Evolutionary conservation across 1,139 yeast genomes (phyloP), one percentile per base, ranked within the genome.

Genomic region (Blastobotrys persicus): DNA sequence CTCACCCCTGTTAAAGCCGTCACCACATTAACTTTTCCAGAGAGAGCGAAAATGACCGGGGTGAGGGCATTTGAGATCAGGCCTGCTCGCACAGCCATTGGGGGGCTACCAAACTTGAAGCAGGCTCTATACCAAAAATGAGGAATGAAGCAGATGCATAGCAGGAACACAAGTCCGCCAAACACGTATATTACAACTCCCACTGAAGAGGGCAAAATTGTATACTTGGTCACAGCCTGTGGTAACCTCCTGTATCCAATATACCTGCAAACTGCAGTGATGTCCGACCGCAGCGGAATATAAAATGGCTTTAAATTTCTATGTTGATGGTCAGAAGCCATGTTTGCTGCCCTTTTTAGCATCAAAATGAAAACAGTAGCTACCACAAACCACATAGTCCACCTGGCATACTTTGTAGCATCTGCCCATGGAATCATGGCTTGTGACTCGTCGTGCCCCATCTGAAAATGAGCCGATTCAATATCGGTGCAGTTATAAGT

Each of bases 1-100:
- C 82, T 77, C 77, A 84, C 74, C 17, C 85, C 80, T 0, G 88
- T 82, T 4, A 80, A 49, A 65, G 72, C 68, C 48, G 80, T 77
- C 39, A 83, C 63, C 46, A 83, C 66, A 62, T 83, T 83, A 62
- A 76, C 80, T 58, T 88, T 73, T 9, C 88, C 87, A 0, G 83
- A 85, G 65, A 83, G 74, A 17, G 79, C 64, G 43, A 80, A 71
- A 31, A 82, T 62, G n/a, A 81, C 59, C 0, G 86, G 87, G 57
- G 78, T 65, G 55, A 79, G 64, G 26, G 75, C 74, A 42, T 82
- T 74, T 2, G 80, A 74, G 37, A 83, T 61, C 31, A 81, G 73
- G 28, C 88, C 85, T 0, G 84, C 67, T 54, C 91, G 71, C 42
- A 75, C 82, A 0, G 79, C 81, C 51, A 73, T 63, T n/a, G 86